Conservation (phyloP, 2,329 filamentous ascomycete genomes). For the Botrytis squamosa region DNA sequence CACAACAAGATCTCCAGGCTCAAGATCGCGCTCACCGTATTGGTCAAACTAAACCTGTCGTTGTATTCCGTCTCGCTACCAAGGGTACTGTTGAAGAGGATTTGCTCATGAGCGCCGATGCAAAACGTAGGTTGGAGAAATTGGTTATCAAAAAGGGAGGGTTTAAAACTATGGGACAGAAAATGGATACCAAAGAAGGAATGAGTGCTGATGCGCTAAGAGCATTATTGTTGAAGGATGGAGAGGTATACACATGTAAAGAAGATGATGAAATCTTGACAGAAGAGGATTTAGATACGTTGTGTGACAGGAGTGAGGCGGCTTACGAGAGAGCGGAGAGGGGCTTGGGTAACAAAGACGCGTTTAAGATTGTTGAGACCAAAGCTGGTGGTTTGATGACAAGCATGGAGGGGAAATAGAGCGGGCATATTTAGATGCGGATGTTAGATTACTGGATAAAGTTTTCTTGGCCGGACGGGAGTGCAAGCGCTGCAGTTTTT, state of each 20-base stretch:
- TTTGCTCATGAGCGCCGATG: slow-evolving; percentile 81
- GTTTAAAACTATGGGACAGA: slow-evolving; percentile 68
- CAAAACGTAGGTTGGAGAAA: slow-evolving; percentile 88
- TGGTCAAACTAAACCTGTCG: slow-evolving; percentile 85
- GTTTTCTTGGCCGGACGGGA: background rate
- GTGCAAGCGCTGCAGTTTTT: background rate
- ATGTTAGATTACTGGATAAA: background rate
- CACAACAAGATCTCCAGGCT: slow-evolving; percentile 93
- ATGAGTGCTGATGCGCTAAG: slow-evolving; percentile 61
- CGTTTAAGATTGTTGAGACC: slow-evolving; percentile 81
- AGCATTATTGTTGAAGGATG: slow-evolving; percentile 68
- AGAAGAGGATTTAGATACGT: slow-evolving; percentile 70
- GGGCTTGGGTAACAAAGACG: slow-evolving; percentile 69
- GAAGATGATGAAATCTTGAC: slow-evolving; percentile 67
- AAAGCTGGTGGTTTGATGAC: slow-evolving; percentile 46
- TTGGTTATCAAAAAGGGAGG: slow-evolving; percentile 93
- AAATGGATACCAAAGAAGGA: slow-evolving; percentile 50
- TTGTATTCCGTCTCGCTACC: slow-evolving; percentile 91
- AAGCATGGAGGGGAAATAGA: slow-evolving; percentile 28
- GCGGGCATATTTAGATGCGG: background rate
- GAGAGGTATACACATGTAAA: slow-evolving; percentile 59
- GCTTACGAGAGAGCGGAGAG: slow-evolving; percentile 71
- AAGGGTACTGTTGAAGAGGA: slow-evolving; percentile 90
- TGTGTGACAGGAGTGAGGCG: slow-evolving; percentile 69
- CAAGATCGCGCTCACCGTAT: slow-evolving; percentile 95